phyloP scores from a whole-genome alignment of 805 yeast genomes.

The Candida quercuum region DNA sequence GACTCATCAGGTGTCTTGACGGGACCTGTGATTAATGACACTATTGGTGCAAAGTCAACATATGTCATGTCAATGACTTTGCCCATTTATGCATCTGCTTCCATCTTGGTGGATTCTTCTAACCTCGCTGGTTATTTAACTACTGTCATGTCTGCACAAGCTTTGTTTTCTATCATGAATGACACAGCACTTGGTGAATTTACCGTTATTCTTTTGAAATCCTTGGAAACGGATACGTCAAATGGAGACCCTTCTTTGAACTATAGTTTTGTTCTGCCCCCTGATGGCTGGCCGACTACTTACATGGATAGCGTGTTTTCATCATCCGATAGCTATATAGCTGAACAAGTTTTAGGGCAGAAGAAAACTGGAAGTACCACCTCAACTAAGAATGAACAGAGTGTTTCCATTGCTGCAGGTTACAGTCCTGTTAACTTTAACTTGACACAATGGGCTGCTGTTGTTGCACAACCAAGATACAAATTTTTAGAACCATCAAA shows the following conservation, averaged over 20 bases:
- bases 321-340: slow-evolving; percentile 27
- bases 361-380: slow-evolving; percentile 37
- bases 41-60: slow-evolving; percentile 16
- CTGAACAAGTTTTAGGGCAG: slow-evolving; percentile 30
- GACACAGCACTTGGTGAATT: slow-evolving; percentile 37
- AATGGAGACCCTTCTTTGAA: slow-evolving; percentile 20
- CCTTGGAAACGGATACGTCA: slow-evolving; percentile 20
- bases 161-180: slow-evolving; percentile 34
- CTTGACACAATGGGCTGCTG: slow-evolving; percentile 62
- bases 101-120: slow-evolving; percentile 46
- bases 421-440: slow-evolving; percentile 40
- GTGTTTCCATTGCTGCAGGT: slow-evolving; percentile 48
- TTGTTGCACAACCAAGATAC: slow-evolving; percentile 57
- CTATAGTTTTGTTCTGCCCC: slow-evolving; percentile 39
- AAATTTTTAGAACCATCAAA: slow-evolving; percentile 60
- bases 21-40: slow-evolving; percentile 56
- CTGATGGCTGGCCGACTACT: slow-evolving; percentile 8
- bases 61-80: slow-evolving; percentile 71
- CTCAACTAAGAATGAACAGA: slow-evolving; percentile 31
- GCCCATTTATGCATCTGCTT: slow-evolving; percentile 70
- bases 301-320: slow-evolving; percentile 20
- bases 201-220: slow-evolving; percentile 22
- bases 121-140: slow-evolving; percentile 68
- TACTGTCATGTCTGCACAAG: slow-evolving; percentile 44
- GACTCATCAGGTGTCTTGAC: slow-evolving; percentile 44